phyloP scores from a whole-genome alignment of 495 filamentous ascomycete species.

The Cladorrhinum samala region DNA sequence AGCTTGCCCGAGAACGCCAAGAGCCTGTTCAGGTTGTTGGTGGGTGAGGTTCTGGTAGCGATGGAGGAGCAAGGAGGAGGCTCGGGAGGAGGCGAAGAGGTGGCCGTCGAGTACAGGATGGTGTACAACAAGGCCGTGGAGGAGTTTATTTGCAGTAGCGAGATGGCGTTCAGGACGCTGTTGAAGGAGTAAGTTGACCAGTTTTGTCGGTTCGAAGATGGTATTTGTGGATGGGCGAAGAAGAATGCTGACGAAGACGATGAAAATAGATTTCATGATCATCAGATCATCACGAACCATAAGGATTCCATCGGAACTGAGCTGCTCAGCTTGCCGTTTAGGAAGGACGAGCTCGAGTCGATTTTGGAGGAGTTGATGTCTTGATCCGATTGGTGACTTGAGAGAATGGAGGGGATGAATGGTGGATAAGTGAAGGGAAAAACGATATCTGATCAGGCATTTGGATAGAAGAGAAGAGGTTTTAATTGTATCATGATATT shows the following conservation, averaged over 20 bases:
- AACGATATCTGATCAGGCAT: no score
- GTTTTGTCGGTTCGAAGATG: background rate
- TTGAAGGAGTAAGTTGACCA: slow-evolving; percentile 69
- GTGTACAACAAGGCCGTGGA: slow-evolving; percentile 93
- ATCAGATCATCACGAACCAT: slow-evolving; percentile 86
- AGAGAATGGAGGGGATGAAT: no score
- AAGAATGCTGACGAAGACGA: slow-evolving; percentile 18
- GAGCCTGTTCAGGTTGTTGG: slow-evolving; percentile 73
- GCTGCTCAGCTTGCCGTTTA: slow-evolving; percentile 75
- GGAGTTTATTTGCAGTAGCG: slow-evolving; percentile 92
- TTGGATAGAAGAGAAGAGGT: no score
- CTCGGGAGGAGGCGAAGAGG: slow-evolving; percentile 31
- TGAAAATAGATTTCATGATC: slow-evolving; percentile 74
- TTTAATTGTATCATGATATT: no score
- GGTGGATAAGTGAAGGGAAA: no score
- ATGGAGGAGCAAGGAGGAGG: slow-evolving; percentile 49
- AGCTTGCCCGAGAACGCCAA: slow-evolving; percentile 88
- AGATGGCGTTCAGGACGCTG: slow-evolving; percentile 89
- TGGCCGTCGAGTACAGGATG: slow-evolving; percentile 79
- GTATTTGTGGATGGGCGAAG: background rate
- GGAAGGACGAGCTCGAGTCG: slow-evolving; percentile 80
- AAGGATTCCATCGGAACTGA: slow-evolving; percentile 83
- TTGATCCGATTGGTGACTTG: slow-evolving; percentile 21
- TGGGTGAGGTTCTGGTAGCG: slow-evolving; percentile 74
- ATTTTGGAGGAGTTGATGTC: slow-evolving; percentile 79